phyloP scores from a whole-genome alignment of 768 basidiomycete species.

The Chalciporus chontae region DNA sequence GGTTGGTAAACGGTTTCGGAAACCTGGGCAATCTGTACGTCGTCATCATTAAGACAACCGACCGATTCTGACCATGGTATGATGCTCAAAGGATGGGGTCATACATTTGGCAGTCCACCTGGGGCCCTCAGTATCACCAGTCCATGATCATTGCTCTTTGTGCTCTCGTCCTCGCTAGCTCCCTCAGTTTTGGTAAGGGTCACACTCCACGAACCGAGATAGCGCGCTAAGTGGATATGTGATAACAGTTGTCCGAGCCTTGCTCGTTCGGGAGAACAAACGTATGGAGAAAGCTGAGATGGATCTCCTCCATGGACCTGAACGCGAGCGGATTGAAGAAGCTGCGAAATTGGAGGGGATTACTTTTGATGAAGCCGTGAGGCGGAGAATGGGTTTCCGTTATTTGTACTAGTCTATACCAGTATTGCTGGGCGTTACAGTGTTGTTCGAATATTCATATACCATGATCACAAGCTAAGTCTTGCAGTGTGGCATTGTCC shows the following conservation, averaged over 20 bases:
- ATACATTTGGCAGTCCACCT: slow-evolving; percentile 57
- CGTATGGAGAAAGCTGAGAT: slow-evolving; percentile 48
- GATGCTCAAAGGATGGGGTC: slow-evolving; percentile 48
- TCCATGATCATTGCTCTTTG: slow-evolving; percentile 54
- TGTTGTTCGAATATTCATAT: too few species aligned
- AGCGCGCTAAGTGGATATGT: neutral
- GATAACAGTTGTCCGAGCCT: slow-evolving; percentile 36
- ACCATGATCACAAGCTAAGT: too few species aligned
- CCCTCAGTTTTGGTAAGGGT: slow-evolving; percentile 34
- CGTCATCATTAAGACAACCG: neutral
- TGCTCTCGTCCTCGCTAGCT: slow-evolving; percentile 31
- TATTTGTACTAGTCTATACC: slow-evolving; percentile 43
- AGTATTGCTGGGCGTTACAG: too few species aligned
- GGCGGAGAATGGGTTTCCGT: slow-evolving; percentile 54
- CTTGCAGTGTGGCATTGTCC: too few species aligned
- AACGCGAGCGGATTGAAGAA: slow-evolving; percentile 50
- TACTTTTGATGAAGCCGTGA: slow-evolving; percentile 56
- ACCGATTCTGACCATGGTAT: neutral
- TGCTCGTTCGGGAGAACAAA: slow-evolving; percentile 48
- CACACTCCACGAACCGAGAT: neutral
- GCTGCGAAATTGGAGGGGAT: slow-evolving; percentile 59
- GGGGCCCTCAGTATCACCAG: slow-evolving; percentile 59
- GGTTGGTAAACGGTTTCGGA: slow-evolving; percentile 57
- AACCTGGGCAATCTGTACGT: slow-evolving; percentile 58
- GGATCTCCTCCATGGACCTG: slow-evolving; percentile 40